Conservation (phyloP, 2,329 filamentous ascomycete genomes). For the Aspergillus unguis region DNA sequence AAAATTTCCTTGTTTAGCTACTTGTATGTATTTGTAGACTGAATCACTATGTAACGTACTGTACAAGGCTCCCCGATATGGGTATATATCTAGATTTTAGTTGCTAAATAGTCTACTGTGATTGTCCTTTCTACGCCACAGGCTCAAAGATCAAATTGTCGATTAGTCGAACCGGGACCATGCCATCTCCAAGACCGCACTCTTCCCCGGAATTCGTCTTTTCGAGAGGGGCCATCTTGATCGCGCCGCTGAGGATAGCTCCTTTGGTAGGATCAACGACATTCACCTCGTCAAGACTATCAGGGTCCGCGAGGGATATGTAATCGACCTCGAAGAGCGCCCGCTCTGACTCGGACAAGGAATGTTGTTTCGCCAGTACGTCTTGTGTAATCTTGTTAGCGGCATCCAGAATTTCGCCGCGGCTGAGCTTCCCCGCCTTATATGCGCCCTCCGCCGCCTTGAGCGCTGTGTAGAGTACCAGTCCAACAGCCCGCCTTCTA, state of each 20-base stretch:
- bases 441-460: constrained; percentile 68
- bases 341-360: constrained; percentile 57
- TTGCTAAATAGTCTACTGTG: background rate
- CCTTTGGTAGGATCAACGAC: constrained; percentile 66
- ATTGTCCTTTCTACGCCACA: constrained; percentile 1
- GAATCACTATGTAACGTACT: background rate
- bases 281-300: constrained; percentile 75
- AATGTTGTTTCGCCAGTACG: constrained; percentile 60
- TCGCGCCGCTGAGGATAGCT: constrained; percentile 81
- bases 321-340: constrained; percentile 84
- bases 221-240: constrained; percentile 85
- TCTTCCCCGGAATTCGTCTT: constrained; percentile 67
- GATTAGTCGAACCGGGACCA: constrained; percentile 79
- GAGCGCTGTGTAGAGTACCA: constrained; percentile 68
- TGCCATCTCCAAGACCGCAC: constrained; percentile 64
- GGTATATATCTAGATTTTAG: background rate
- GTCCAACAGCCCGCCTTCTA: constrained; percentile 67
- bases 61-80: background rate
- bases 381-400: constrained; percentile 60
- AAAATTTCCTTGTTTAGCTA: background rate
- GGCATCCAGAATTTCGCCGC: constrained; percentile 67
- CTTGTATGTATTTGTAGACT: background rate
- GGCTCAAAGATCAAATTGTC: constrained; percentile 78
- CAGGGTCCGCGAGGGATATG: constrained; percentile 81
- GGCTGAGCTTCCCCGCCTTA: constrained; percentile 49